Evolutionary conservation across 2,329 filamentous ascomycete genomes (phyloP).

Genomic region (Myriosclerotinia scirpicola): DNA sequence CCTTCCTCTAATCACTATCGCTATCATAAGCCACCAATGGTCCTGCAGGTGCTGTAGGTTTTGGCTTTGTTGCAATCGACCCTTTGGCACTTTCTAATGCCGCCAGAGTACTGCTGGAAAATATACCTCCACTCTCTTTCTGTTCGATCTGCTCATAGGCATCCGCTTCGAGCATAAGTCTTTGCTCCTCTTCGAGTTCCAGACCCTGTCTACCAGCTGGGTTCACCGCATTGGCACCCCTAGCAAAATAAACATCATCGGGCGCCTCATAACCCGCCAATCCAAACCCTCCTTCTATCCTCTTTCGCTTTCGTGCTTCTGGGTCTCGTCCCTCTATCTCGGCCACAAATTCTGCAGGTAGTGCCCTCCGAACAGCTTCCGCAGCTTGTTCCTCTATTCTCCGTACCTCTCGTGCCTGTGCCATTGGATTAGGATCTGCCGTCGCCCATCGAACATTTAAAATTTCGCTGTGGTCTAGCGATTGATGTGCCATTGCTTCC

Average conservation of each 20-base stretch:
- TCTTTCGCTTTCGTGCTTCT: conserved; percentile 82
- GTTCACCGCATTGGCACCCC: conserved; percentile 68
- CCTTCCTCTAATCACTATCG: conserved; percentile 64
- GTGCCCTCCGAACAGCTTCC: conserved; percentile 82
- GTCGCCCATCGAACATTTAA: conserved; percentile 98
- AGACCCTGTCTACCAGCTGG: conserved; percentile 57
- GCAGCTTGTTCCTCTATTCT: conserved; percentile 94
- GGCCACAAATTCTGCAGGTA: conserved; percentile 87
- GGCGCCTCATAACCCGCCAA: conserved; percentile 78
- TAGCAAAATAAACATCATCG: conserved; percentile 88
- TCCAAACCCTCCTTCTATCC: conserved; percentile 85
- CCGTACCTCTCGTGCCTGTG: conserved; percentile 85
- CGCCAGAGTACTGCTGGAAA: conserved; percentile 79
- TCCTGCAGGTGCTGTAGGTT: conserved; percentile 58
- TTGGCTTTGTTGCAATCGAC: conserved; percentile 50
- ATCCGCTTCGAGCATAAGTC: conserved; percentile 53
- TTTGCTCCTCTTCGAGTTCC: conserved; percentile 63
- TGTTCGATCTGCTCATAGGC: conserved; percentile 45
- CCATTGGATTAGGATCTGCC: conserved; percentile 91
- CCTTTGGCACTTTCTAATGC: conserved; percentile 65
- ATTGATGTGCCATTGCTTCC: conserved; percentile 94
- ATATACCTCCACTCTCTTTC: conserved; percentile 59
- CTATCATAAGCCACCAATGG: conserved; percentile 88
- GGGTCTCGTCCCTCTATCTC: conserved; percentile 92
- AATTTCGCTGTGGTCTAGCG: conserved; percentile 85